Conservation (phyloP, 805 yeast species). For the Pichia occidentalis region DNA sequence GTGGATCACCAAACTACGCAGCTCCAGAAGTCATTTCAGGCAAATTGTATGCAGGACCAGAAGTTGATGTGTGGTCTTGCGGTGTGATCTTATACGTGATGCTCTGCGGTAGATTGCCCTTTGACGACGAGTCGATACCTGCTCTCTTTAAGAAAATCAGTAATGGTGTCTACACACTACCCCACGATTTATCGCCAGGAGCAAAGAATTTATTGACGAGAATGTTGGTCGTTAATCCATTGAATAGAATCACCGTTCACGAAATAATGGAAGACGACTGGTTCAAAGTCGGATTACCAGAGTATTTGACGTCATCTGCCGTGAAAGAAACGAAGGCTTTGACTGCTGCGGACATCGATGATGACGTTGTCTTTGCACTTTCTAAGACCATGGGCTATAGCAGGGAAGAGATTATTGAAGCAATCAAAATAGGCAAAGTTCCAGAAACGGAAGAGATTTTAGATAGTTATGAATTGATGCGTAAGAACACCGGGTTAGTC, state of each 20-base stretch:
- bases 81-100: slow-evolving; percentile 93
- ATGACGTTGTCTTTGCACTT: slow-evolving; percentile 66
- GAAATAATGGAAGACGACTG: slow-evolving; percentile 92
- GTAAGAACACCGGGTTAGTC: slow-evolving; percentile 67
- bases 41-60: slow-evolving; percentile 94
- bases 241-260: slow-evolving; percentile 86
- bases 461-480: slow-evolving; percentile 79
- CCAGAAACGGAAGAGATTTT: slow-evolving; percentile 65
- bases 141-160: slow-evolving; percentile 87
- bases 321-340: slow-evolving; percentile 27
- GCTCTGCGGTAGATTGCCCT: slow-evolving; percentile 93
- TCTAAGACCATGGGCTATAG: slow-evolving; percentile 86
- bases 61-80: slow-evolving; percentile 96
- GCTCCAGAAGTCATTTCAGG: slow-evolving; percentile 97
- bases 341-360: slow-evolving; percentile 48
- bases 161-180: slow-evolving; percentile 87
- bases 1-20: slow-evolving; percentile 96
- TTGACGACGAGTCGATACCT: slow-evolving; percentile 94
- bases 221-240: slow-evolving; percentile 92
- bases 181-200: slow-evolving; percentile 78
- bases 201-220: slow-evolving; percentile 76
- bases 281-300: slow-evolving; percentile 79
- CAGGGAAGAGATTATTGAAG: slow-evolving; percentile 71
- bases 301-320: slow-evolving; percentile 64
- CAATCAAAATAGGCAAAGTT: slow-evolving; percentile 36